Percentiles rank a stretch among this genome's conserved stretches.
Conservation (phyloP, 768 basidiomycete genomes). For the Omphalotus guepiniiformis region DNA sequence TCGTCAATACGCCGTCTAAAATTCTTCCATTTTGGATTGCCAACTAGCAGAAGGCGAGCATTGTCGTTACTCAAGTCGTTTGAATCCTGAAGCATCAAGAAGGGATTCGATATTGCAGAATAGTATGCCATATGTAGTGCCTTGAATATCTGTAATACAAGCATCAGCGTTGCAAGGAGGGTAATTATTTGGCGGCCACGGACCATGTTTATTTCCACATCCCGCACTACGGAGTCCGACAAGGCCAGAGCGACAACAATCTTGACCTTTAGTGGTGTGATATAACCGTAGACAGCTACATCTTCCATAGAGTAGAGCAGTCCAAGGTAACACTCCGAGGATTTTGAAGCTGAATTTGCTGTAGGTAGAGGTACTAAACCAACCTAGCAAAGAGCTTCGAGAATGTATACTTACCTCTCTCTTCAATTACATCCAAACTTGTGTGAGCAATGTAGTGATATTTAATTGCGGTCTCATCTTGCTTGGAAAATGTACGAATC, state of each 20-base stretch:
- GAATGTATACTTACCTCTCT: conserved; percentile 62
- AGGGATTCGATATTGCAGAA: conserved; percentile 79
- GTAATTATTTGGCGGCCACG: conserved; percentile 19
- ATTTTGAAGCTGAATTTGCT: conserved; percentile 53
- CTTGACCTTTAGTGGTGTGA: conserved; percentile 80
- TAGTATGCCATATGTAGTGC: conserved; percentile 89
- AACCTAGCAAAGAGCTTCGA: background rate
- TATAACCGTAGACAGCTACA: conserved; percentile 88
- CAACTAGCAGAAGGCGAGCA: conserved; percentile 52
- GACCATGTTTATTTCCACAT: conserved; percentile 74
- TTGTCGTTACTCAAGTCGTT: conserved; percentile 48
- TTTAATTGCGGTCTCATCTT: conserved; percentile 57
- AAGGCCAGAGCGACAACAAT: conserved; percentile 78
- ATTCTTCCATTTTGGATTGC: conserved; percentile 62
- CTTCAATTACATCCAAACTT: conserved; percentile 86
- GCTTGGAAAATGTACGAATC: conserved; percentile 64
- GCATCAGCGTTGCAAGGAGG: background rate
- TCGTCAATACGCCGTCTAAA: conserved; percentile 74
- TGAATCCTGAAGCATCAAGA: conserved; percentile 60
- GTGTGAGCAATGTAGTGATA: conserved; percentile 93
- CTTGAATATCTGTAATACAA: conserved; percentile 65
- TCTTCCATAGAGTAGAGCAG: conserved; percentile 90
- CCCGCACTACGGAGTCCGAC: conserved; percentile 76
- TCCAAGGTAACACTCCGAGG: conserved; percentile 78
- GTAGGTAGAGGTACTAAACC: background rate